Base-by-base conservation (phyloP, 2,329 filamentous ascomycete species). In the Fusarium multiceps region DNA sequence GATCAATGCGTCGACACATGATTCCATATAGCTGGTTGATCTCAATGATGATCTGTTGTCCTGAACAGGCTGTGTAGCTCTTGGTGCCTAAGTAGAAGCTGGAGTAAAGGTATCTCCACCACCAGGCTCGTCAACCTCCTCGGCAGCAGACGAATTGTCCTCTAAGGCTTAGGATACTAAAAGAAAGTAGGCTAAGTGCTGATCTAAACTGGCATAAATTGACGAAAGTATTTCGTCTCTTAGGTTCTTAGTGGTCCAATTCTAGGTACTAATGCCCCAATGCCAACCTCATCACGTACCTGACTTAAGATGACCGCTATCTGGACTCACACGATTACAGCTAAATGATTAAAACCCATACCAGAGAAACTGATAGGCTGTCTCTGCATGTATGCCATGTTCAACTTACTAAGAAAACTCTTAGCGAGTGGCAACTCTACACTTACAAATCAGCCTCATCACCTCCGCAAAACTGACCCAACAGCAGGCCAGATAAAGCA, bases 381-480 rank as follows among this genome's bases (percentile, higher is more conserved):
- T 4, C 11, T 37, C 6, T 18, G 5, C 3, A 37, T 37, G 9
- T 34, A 18, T 11, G 9, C 9, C 9, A 37, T 30, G 20, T 20
- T 41, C 18, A 43, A 53, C 16, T 16, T n/a, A 18, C 20, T 20
- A 55, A 30, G 32, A 49, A 23, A 53, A 21, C 32, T 55, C 42
- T 47, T 47, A 43, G 21, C 67, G 32, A 63, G 50, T 37, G 40
- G 57, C 32, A 51, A 69, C 47, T 30, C 40, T 34, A 27, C 46
- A 32, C 50, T 50, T 43, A 41, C 25, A 34, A 42, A 55, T 59
- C 62, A 69, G 64, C 45, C 54, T 49, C 45, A 25, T 49, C 23
- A 18, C 45, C 21, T n/a, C 49, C 49, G 20, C 55, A 37, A 21
- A 59, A 54, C 30, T 42, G 30, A 34, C 32, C 43, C 30, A 49